Base-by-base conservation (phyloP, 345 rosid genomes). In the Lenwebbia sp. region DNA sequence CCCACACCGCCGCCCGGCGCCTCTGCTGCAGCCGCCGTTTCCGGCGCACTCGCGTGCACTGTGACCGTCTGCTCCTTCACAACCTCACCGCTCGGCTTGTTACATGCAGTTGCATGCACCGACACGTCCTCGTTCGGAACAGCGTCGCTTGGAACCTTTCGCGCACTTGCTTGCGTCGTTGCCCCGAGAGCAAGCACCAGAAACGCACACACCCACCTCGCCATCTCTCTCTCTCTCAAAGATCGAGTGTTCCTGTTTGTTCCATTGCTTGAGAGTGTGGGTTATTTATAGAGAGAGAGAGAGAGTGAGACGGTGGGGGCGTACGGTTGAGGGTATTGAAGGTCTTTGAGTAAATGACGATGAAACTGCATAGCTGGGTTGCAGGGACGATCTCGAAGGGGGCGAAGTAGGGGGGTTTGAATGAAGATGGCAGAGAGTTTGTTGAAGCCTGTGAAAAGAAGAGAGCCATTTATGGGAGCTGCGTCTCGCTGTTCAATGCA, bases 1-100 rank as follows among this genome's bases (percentile, higher is more conserved):
- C 82, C 88, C 33, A 95, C 50, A 25, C 90, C 92, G 22, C 86
- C 51, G 15, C 88, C 88, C 25, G 93, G 91, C 49, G 93, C 85
- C 75, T 86, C 93, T 25, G 92, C 92, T 76, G 75, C 33, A 52
- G 86, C 93, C 22, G 90, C 91, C 75, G 62, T 50, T 83, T 83
- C 54, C 81, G 26, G 47, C 12, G 26, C 47, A 19, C 81, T 70
- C 47, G 47, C 81, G 23, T 70, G 81, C 81, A 70, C 41, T 11
- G 19, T 10, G 47, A 19, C 81, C 47, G 26, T 37, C 47, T 70
- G 47, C 81, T 70, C 26, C 81, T 70, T 70, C 26, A 47, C 25
- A 70, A 70, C 47, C 81, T 37, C 41, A 41, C 47, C 81, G 26
- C 81, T 70, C 23, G 13, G 81, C 47, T 19, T 2, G 19, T 70